These are phyloP conservation scores for Microcyclospora tardicrescens DNA, from an alignment of 2,329 filamentous ascomycete species.

Conservation along the genomic window DNA sequence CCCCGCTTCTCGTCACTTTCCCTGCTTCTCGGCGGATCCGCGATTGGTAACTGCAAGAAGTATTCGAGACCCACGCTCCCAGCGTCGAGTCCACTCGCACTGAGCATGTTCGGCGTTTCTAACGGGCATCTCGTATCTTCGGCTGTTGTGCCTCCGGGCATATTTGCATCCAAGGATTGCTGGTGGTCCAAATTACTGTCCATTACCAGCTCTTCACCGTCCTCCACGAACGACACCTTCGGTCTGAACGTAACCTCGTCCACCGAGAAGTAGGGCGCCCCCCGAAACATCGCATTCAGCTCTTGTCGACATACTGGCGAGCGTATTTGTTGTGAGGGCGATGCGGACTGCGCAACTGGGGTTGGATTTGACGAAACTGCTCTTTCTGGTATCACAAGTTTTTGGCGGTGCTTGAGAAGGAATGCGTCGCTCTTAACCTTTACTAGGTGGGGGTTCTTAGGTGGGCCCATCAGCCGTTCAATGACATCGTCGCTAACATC, in stretches of 20 bases:
- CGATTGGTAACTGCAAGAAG: slow-evolving; percentile 34
- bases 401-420: slow-evolving; percentile 8
- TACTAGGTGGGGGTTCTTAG: slow-evolving; percentile 5
- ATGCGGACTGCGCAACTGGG: too few relatives aligned
- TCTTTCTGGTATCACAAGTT: not conserved
- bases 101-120: slow-evolving; percentile 38
- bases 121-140: slow-evolving; percentile 6
- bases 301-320: not conserved
- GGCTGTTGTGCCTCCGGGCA: too few relatives aligned
- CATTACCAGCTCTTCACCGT: slow-evolving; percentile 1
- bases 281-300: slow-evolving; percentile 14
- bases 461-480: slow-evolving; percentile 13
- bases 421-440: slow-evolving; percentile 7
- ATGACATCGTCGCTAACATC: slow-evolving; percentile 13
- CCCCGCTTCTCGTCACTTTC: slow-evolving; percentile 7
- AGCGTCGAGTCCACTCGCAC: slow-evolving; percentile 31
- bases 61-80: slow-evolving; percentile 35
- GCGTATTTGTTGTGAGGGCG: not conserved
- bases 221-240: slow-evolving; percentile 10
- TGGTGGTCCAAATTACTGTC: too few relatives aligned
- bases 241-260: slow-evolving; percentile 5
- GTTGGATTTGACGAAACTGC: too few relatives aligned
- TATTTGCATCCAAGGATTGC: too few relatives aligned
- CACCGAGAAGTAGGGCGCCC: slow-evolving; percentile 17
- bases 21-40: slow-evolving; percentile 15